Evolutionary conservation across 139 green algal genomes (phyloP).

Genomic region (Volvox africanus): DNA sequence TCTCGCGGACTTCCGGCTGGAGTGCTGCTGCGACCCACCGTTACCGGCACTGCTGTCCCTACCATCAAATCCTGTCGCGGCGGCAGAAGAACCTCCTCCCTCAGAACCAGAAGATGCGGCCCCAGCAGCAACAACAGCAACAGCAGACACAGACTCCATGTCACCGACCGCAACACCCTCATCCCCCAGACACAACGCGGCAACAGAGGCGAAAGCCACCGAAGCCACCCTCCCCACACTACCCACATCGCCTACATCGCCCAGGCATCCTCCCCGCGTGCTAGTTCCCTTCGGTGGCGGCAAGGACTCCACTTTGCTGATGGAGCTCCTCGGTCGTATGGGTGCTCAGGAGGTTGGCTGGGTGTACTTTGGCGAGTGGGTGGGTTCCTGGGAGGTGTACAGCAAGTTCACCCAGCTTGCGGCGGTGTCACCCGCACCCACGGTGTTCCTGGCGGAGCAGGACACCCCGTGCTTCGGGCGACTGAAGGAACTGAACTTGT

Average conservation of each 20-base stretch:
- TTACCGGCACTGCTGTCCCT: not conserved
- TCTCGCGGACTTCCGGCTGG: not conserved
- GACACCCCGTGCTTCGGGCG: not conserved
- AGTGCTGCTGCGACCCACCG: slow-evolving; percentile 1
- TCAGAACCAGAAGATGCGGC: not conserved
- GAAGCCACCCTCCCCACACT: not conserved
- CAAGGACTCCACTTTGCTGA: not conserved
- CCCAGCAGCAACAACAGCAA: not conserved
- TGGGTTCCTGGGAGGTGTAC: slow-evolving; percentile 15
- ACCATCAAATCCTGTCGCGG: not conserved
- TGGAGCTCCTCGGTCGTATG: not conserved
- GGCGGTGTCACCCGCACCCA: not conserved
- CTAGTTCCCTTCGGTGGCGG: slow-evolving; percentile 16
- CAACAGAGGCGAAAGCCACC: not conserved
- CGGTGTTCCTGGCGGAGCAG: slow-evolving; percentile 14
- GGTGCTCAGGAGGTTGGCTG: not conserved
- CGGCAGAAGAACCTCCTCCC: not conserved
- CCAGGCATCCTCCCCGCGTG: not conserved
- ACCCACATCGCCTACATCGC: not conserved
- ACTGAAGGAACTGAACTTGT: not conserved
- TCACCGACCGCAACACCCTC: no score
- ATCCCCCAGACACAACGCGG: no score
- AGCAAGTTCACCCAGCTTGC: not conserved
- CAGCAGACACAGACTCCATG: not conserved
- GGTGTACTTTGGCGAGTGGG: slow-evolving; percentile 16